A percentile compares a stretch with the other conserved stretches of the same genome.
Conservation (phyloP, 768 basidiomycete genomes). For the Amanita pallidorosea region DNA sequence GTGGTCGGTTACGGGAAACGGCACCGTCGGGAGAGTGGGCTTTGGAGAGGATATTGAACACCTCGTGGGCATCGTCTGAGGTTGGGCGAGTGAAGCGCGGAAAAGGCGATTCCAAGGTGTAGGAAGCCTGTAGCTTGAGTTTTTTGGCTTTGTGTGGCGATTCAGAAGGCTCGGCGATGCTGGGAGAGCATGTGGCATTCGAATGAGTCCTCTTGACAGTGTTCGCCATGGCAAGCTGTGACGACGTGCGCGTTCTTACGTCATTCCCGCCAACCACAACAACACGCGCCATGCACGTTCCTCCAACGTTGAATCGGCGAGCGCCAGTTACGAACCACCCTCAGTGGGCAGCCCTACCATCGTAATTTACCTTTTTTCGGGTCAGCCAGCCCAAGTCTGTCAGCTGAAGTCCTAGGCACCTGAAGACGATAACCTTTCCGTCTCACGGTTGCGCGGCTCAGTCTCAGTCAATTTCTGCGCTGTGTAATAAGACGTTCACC, state of each 20-base stretch:
- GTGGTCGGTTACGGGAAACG: neutral
- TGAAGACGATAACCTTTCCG: too few species aligned
- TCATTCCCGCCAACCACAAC: neutral
- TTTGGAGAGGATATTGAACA: conserved; percentile 29
- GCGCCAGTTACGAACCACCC: neutral
- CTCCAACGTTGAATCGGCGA: neutral
- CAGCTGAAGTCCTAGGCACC: too few species aligned
- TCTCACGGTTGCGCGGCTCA: neutral
- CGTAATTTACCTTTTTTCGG: too few species aligned
- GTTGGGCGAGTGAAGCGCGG: conserved; percentile 35
- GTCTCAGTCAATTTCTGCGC: neutral
- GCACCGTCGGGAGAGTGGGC: conserved; percentile 17
- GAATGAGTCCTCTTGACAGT: neutral
- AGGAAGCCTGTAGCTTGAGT: conserved; percentile 35
- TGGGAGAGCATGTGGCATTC: neutral
- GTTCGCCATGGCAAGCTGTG: neutral
- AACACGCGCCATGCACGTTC: neutral
- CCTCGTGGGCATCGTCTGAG: conserved; percentile 24
- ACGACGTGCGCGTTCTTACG: neutral
- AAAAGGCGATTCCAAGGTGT: conserved; percentile 33
- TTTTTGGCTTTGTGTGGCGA: conserved; percentile 26
- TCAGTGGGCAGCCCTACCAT: neutral
- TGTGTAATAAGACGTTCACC: neutral
- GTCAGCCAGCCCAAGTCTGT: too few species aligned
- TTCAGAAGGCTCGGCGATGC: neutral